Conservation (phyloP, 306 rosid species). For the Malus asiatica region DNA sequence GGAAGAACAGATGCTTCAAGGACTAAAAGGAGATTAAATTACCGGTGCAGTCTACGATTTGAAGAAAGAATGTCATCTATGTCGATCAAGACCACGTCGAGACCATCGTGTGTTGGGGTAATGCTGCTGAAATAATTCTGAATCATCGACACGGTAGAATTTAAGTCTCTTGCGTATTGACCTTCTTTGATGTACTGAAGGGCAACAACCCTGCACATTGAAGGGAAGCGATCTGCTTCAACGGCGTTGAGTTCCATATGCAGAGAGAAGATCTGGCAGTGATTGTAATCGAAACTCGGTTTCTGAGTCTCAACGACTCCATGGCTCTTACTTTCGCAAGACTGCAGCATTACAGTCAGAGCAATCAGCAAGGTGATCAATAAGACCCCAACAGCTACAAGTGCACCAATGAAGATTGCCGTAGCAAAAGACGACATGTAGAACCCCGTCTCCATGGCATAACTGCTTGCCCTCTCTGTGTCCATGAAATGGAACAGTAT, state of each 20-base stretch:
- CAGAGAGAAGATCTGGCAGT: constrained; percentile 46
- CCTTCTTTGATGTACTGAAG: constrained; percentile 49
- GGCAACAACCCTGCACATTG: constrained; percentile 39
- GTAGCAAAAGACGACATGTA: constrained; percentile 69
- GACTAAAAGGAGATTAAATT: neutral
- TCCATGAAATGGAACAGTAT: constrained; percentile 21
- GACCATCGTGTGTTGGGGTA: constrained; percentile 27
- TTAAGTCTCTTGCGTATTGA: constrained; percentile 66
- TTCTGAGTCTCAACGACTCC: constrained; percentile 46
- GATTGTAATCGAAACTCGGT: constrained; percentile 30
- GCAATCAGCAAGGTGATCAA: constrained; percentile 53
- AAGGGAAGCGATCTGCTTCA: constrained; percentile 45
- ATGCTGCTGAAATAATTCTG: constrained; percentile 40
- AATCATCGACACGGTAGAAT: constrained; percentile 38
- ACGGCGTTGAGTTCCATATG: constrained; percentile 60
- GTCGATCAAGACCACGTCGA: constrained; percentile 60
- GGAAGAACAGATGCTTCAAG: neutral
- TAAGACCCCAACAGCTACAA: constrained; percentile 50
- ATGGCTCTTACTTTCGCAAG: constrained; percentile 53
- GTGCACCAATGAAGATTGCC: constrained; percentile 51
- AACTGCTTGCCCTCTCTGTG: constrained; percentile 57
- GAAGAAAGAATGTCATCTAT: constrained; percentile 53
- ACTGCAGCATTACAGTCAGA: constrained; percentile 64
- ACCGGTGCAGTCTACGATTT: constrained; percentile 32
- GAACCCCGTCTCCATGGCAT: constrained; percentile 59